A percentile compares a stretch with the other conserved stretches of the same genome.
Evolutionary conservation across 2,329 filamentous ascomycete genomes (phyloP).

Genomic region (Arthroderma uncinatum): DNA sequence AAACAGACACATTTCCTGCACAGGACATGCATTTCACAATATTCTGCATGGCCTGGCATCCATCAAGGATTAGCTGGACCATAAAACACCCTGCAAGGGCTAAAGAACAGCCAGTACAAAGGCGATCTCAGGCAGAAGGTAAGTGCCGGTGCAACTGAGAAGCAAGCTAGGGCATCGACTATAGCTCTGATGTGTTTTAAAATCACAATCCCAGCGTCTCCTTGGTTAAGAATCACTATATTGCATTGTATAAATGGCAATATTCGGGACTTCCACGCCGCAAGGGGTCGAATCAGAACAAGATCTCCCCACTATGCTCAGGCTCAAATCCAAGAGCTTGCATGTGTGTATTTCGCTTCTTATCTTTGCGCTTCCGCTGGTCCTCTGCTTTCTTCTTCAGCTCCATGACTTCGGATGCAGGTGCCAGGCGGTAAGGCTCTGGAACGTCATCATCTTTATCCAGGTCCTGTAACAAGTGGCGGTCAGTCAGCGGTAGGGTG

Average conservation of each 20-base stretch:
- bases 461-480: conserved; percentile 50
- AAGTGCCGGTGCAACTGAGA: neutral
- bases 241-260: neutral
- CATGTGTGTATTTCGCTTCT: conserved; percentile 58
- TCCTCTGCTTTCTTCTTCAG: conserved; percentile 61
- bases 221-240: neutral
- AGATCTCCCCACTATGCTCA: conserved; percentile 64
- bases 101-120: neutral
- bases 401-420: conserved; percentile 58
- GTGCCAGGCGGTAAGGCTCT: conserved; percentile 53
- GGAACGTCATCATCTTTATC: conserved; percentile 89
- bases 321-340: conserved; percentile 76
- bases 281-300: conserved; percentile 42
- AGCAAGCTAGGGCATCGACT: neutral
- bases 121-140: neutral
- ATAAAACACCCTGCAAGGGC: neutral
- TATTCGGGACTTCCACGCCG: neutral
- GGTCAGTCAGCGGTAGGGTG: neutral
- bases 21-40: conserved; percentile 41
- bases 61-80: conserved; percentile 9
- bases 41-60: conserved; percentile 33
- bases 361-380: conserved; percentile 61
- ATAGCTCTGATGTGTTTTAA: neutral
- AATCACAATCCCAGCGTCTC: neutral
- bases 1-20: neutral